A percentile compares a stretch with the other conserved stretches of the same genome.
phyloP scores from a whole-genome alignment of 2,329 filamentous ascomycete genomes.

The Colletotrichum agaves region DNA sequence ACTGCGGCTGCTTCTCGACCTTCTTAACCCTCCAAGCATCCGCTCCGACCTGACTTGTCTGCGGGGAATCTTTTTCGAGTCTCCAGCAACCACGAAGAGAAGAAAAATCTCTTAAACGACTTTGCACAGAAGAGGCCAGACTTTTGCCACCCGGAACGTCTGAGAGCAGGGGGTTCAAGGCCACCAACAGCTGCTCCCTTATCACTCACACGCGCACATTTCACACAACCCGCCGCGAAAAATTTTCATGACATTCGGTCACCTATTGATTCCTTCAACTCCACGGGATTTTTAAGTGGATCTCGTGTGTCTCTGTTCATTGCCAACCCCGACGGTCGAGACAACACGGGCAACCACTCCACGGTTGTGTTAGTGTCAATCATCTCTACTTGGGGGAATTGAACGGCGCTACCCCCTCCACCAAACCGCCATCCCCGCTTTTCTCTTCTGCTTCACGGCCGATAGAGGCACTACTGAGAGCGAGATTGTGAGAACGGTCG shows the following conservation, averaged over 20 bases:
- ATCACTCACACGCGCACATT: conserved; percentile 8
- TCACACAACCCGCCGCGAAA: conserved; percentile 18
- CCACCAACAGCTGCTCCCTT: conserved; percentile 31
- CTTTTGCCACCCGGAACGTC: conserved; percentile 34
- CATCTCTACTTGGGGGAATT: conserved; percentile 33
- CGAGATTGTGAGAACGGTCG: conserved; percentile 4
- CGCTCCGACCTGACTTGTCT: conserved; percentile 28
- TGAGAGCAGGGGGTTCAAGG: conserved; percentile 30
- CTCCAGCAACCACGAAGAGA: conserved; percentile 14
- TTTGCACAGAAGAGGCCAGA: conserved; percentile 10
- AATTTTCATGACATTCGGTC: conserved; percentile 27
- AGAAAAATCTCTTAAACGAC: conserved; percentile 35
- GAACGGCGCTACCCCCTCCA: conserved; percentile 35
- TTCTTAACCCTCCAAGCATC: conserved; percentile 37
- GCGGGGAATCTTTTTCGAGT: conserved; percentile 9
- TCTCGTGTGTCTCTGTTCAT: conserved; percentile 7
- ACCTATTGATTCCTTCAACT: conserved; percentile 18
- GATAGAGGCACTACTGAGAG: conserved; percentile 13
- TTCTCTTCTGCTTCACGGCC: conserved; percentile 27
- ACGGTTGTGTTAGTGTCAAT: conserved; percentile 26
- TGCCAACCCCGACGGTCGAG: conserved; percentile 37
- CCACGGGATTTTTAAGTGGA: conserved; percentile 5
- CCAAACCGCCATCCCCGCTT: conserved; percentile 33
- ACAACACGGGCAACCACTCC: conserved; percentile 22
- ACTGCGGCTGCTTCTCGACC: conserved; percentile 30